Evolutionary conservation across 257 asterid genomes (phyloP), one percentile per base, ranked within the genome.

Genomic region (Fraxinus quadrangulata): DNA sequence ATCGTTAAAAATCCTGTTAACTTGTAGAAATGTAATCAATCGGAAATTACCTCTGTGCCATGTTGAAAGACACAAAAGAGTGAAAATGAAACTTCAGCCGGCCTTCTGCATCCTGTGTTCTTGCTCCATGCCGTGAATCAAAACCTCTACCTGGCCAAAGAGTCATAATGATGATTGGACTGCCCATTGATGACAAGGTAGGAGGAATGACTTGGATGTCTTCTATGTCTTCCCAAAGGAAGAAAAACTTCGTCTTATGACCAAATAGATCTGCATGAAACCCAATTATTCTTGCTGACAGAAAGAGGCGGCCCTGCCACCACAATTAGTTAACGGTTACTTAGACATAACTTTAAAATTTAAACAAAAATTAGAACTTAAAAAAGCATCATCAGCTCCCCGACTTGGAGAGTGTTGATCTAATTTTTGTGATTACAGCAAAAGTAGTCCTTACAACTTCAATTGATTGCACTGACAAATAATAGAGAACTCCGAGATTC

Each of bases 181-280:
- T 96, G 56, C 98, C 99, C 97, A 96, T 96, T 47, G 99, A 96
- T 45, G 97, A 92, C 77, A 96, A 90, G 51, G 99, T 92, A 30
- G 98, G 97, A 73, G 98, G 91, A 71, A 88, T 85, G 49, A 90
- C 94, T 87, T 89, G 87, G 78, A 96, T 89, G 84, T 90, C 98
- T 87, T 96, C 99, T 72, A 93, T 96, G 79, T 93, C 99, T 89
- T 93, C 99, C 98, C 99, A 93, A 7, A 92, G 91, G 89, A 96
- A 89, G 91, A 90, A 96, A 84, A 96, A 96, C 83, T 88, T 96
- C 0, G 97, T 96, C 89, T 93, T 96, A 84, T 86, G 98, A 71
- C 99, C 98, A 79, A 96, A 96, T 68, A 96, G 84, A 88, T 96
- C 98, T 28, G 98, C 91, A 59, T 96, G 97, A 86, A 96, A 96